Evolutionary conservation across 148 eudicot genomes (phyloP).

Genomic region (Dysphania ambrosioides): DNA sequence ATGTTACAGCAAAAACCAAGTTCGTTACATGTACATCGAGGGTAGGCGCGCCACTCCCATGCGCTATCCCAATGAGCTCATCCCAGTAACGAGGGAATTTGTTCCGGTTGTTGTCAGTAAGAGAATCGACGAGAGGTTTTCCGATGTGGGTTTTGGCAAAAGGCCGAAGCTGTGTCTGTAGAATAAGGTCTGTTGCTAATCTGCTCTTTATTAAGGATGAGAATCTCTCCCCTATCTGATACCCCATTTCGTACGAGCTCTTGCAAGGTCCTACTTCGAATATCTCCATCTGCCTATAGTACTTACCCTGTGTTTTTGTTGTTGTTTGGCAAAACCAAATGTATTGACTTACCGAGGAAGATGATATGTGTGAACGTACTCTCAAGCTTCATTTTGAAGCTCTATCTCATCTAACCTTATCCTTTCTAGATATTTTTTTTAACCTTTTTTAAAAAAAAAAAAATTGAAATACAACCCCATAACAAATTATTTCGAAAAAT

Average conservation of each 20-base stretch:
- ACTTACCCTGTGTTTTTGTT: not conserved
- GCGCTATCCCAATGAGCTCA: slow-evolving; percentile 69
- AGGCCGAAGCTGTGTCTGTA: slow-evolving; percentile 66
- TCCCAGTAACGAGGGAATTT: slow-evolving; percentile 68
- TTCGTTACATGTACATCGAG: slow-evolving; percentile 43
- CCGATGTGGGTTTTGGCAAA: slow-evolving; percentile 39
- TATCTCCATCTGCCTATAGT: slow-evolving; percentile 30
- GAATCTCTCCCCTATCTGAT: slow-evolving; percentile 62
- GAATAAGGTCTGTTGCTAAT: slow-evolving; percentile 60
- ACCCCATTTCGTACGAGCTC: slow-evolving; percentile 62
- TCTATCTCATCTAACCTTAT: slow-evolving; percentile 19
- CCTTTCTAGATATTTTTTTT: too few relatives aligned
- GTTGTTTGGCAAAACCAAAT: not conserved
- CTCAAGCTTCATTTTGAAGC: too few relatives aligned
- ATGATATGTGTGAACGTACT: not conserved
- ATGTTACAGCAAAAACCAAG: not conserved
- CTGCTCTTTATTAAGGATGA: slow-evolving; percentile 59
- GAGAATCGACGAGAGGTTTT: slow-evolving; percentile 41
- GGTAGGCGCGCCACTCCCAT: slow-evolving; percentile 60
- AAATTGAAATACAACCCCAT: too few relatives aligned
- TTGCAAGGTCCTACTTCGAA: slow-evolving; percentile 70
- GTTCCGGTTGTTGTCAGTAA: slow-evolving; percentile 40
- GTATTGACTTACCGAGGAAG: not conserved
- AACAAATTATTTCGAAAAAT: too few relatives aligned
- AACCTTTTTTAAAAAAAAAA: too few relatives aligned